Conservation (phyloP, 2,329 filamentous ascomycete genomes). For the Scytalidium sp. region DNA sequence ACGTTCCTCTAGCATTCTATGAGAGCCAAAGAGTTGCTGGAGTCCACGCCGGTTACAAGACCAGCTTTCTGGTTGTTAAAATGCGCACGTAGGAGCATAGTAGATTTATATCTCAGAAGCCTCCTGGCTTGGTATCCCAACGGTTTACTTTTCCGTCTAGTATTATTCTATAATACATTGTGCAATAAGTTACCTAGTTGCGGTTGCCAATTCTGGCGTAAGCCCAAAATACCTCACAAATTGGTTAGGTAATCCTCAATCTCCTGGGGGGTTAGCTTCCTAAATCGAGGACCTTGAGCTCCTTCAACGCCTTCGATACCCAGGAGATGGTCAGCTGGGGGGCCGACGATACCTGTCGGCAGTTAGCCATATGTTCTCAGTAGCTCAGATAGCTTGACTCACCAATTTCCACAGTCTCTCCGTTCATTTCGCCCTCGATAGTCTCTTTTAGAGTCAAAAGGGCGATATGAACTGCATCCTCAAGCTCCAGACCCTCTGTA, state of each 20-base stretch:
- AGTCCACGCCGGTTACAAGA: conserved; percentile 27
- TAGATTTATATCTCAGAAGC: conserved; percentile 1
- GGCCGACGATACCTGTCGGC: conserved; percentile 80
- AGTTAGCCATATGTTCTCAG: conserved; percentile 16
- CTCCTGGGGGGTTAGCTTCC: conserved; percentile 94
- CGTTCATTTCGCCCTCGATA: conserved; percentile 99
- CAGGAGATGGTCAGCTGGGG: conserved; percentile 87
- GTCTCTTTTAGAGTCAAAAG: conserved; percentile 97
- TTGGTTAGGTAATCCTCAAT: conserved; percentile 99
- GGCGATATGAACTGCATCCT: conserved; percentile 98
- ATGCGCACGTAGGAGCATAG: neutral
- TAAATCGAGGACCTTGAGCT: conserved; percentile 80
- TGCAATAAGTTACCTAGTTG: conserved; percentile 7
- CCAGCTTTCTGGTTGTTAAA: conserved; percentile 25
- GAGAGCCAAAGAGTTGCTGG: conserved; percentile 18
- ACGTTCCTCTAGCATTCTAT: conserved; percentile 17
- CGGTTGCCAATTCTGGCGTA: conserved; percentile 2
- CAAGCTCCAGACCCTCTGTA: conserved; percentile 92
- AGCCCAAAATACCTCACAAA: conserved; percentile 53
- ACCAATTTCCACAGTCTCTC: conserved; percentile 98
- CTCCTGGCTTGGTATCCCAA: conserved; percentile 23
- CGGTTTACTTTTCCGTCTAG: conserved; percentile 25
- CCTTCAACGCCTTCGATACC: conserved; percentile 88
- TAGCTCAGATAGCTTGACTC: conserved; percentile 30
- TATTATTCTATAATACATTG: conserved; percentile 35